These are phyloP conservation scores for Bauhinia variegata DNA, from an alignment of 306 rosid genomes.

Conservation along the genomic window DNA sequence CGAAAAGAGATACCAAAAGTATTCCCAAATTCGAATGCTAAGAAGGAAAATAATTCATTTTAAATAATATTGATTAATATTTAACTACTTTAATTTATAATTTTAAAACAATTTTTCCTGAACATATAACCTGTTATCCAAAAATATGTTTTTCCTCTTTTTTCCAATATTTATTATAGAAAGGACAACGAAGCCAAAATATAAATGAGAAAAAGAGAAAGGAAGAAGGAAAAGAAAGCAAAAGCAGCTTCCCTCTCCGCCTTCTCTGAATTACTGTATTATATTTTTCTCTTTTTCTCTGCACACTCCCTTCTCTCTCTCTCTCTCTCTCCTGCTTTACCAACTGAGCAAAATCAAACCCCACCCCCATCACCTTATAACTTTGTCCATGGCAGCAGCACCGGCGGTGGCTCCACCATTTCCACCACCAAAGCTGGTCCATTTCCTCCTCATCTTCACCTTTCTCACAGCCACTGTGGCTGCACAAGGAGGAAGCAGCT, in stretches of 20 bases:
- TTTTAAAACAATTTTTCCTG: too few relatives aligned
- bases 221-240: conserved; percentile 32
- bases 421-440: conserved; percentile 21
- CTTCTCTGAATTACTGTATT: neutral
- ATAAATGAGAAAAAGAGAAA: conserved; percentile 28
- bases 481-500: conserved; percentile 45
- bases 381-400: conserved; percentile 54
- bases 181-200: neutral
- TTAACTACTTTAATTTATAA: too few relatives aligned
- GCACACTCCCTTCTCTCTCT: conserved; percentile 36
- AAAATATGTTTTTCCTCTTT: too few relatives aligned
- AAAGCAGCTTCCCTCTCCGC: conserved; percentile 32
- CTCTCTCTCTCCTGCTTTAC: conserved; percentile 62
- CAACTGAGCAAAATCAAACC: conserved; percentile 43
- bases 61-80: too few relatives aligned
- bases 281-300: conserved; percentile 34
- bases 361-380: conserved; percentile 42
- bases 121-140: too few relatives aligned
- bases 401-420: conserved; percentile 5
- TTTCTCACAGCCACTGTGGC: neutral
- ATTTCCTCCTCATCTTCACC: neutral
- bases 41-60: too few relatives aligned
- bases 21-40: too few relatives aligned
- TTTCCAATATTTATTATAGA: too few relatives aligned
- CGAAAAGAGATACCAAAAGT: too few relatives aligned